A percentile compares a stretch with the other conserved stretches of the same genome.
Conservation (phyloP, 139 green algal species). For the Spirogloea muscicola region DNA sequence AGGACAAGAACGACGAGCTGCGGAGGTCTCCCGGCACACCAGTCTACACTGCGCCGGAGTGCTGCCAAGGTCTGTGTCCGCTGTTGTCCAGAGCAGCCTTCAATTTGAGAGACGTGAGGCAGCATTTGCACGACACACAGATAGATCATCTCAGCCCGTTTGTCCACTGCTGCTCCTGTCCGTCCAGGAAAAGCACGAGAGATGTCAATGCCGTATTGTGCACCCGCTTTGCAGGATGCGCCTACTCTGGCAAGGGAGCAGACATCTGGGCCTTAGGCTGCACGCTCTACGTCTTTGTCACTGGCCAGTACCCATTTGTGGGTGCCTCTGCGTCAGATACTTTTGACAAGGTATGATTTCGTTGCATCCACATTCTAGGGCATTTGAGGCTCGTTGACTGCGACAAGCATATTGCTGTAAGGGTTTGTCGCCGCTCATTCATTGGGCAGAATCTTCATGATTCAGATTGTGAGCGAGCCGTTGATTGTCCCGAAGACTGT, state of each 20-base stretch:
- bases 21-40: conserved; percentile 33
- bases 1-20: conserved; percentile 31
- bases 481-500: background rate
- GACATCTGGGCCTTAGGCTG: conserved; percentile 47
- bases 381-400: background rate
- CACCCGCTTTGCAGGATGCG: conserved; percentile 4
- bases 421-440: background rate
- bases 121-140: too few relatives aligned
- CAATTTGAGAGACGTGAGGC: too few relatives aligned
- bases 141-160: background rate
- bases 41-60: conserved; percentile 34
- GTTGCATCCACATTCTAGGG: background rate
- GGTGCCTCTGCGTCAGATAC: conserved; percentile 6
- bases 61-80: conserved; percentile 21
- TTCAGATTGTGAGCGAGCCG: conserved; percentile 18
- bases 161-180: background rate
- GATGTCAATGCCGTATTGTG: too few relatives aligned
- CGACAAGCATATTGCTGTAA: background rate
- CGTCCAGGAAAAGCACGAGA: background rate
- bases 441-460: background rate
- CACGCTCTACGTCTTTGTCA: conserved; percentile 35
- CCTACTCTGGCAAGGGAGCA: conserved; percentile 27
- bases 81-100: background rate
- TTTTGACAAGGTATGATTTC: conserved; percentile 26
- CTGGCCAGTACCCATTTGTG: conserved; percentile 34